Evolutionary conservation across 148 eudicot genomes (phyloP).

Genomic region (Spergularia bocconei): DNA sequence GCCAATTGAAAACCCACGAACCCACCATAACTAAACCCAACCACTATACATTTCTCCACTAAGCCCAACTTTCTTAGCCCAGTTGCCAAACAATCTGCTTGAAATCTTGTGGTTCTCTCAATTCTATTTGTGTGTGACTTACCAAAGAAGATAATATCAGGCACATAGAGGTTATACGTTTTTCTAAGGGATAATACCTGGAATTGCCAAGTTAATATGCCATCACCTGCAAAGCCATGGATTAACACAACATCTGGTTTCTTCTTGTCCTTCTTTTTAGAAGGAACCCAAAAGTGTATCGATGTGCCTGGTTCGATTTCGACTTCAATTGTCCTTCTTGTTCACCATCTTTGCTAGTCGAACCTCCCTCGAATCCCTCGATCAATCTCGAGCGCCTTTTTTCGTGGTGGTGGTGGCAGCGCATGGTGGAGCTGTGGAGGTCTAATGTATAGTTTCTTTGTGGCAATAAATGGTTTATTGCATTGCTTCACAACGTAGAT

Average conservation of each 20-base stretch:
- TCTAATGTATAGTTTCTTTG: too few species aligned
- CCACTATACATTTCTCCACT: slow-evolving; percentile 42
- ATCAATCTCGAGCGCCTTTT: too few species aligned
- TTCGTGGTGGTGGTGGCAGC: too few species aligned
- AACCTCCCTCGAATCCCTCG: too few species aligned
- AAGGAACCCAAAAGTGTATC: slow-evolving; percentile 41
- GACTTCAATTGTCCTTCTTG: slow-evolving; percentile 28
- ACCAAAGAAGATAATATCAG: slow-evolving; percentile 56
- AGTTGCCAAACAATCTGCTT: slow-evolving; percentile 49
- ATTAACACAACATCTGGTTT: slow-evolving; percentile 35
- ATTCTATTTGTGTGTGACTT: slow-evolving; percentile 27
- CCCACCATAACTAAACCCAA: slow-evolving; percentile 66
- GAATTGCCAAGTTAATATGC: slow-evolving; percentile 42
- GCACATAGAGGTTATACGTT: slow-evolving; percentile 39
- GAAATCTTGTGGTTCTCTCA: slow-evolving; percentile 34
- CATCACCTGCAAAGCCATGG: slow-evolving; percentile 47
- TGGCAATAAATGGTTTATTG: too few species aligned
- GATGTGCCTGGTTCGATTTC: slow-evolving; percentile 43
- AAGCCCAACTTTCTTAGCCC: slow-evolving; percentile 45
- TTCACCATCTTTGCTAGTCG: slow-evolving; percentile 32
- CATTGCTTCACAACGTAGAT: too few species aligned
- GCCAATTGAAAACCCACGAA: slow-evolving; percentile 58
- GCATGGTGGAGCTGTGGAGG: too few species aligned
- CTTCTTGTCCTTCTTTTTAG: slow-evolving; percentile 1
- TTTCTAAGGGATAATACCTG: slow-evolving; percentile 33